Evolutionary conservation across 2,329 filamentous ascomycete genomes (phyloP).

Genomic region (Colletotrichum lupini): DNA sequence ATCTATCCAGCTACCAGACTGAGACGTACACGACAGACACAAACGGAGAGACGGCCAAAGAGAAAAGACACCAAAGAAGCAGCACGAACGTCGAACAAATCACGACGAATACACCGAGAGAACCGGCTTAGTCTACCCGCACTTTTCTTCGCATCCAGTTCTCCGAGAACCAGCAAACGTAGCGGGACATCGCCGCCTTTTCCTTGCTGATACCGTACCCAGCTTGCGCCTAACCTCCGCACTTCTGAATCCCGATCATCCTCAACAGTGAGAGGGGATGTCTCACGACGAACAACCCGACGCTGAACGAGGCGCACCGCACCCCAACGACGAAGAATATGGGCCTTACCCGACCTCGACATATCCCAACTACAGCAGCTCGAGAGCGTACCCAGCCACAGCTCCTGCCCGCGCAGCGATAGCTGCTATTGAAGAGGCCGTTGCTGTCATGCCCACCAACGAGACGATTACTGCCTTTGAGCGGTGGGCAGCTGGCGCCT

Average conservation of each 20-base stretch:
- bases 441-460: constrained; percentile 37
- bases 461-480: constrained; percentile 58
- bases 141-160: constrained; percentile 7
- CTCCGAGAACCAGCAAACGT: background rate
- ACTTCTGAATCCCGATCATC: constrained; percentile 13
- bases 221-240: background rate
- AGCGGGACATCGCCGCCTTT: background rate
- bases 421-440: constrained; percentile 22
- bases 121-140: constrained; percentile 26
- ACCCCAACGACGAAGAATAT: constrained; percentile 49
- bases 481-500: constrained; percentile 66
- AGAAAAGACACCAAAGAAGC: constrained; percentile 7
- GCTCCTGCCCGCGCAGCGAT: constrained; percentile 24
- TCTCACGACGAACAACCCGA: constrained; percentile 61
- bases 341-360: constrained; percentile 43
- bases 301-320: constrained; percentile 39
- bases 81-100: background rate
- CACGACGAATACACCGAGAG: background rate
- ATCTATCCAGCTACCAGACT: constrained; percentile 17
- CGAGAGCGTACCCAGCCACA: constrained; percentile 34
- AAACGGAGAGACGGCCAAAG: background rate
- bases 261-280: constrained; percentile 50
- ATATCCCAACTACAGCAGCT: constrained; percentile 38
- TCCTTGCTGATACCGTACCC: background rate
- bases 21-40: constrained; percentile 15